Conservation (phyloP, 148 eudicot genomes). For the Chenopodium formosanum region DNA sequence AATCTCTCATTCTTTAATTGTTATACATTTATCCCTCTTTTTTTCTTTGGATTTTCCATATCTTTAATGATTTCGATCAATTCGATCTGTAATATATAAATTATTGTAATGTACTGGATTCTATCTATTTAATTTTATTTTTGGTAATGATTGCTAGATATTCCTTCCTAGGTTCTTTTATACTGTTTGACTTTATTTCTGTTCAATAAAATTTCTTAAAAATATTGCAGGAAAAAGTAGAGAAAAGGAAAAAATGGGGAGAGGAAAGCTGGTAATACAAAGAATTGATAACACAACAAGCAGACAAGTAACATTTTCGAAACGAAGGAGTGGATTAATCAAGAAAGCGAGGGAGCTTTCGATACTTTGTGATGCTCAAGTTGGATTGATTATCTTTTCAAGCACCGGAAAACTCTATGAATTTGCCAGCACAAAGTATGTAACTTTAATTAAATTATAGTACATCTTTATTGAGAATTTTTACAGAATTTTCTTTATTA, state of each 20-base stretch:
- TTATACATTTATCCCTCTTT: no score
- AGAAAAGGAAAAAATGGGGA: slow-evolving; percentile 22
- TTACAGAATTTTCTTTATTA: background rate
- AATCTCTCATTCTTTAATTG: no score
- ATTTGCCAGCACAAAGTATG: slow-evolving; percentile 20
- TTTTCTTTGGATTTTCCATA: background rate
- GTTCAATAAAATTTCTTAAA: background rate
- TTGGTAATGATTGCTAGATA: background rate
- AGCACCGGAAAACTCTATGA: slow-evolving; percentile 25
- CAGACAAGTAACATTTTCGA: slow-evolving; percentile 29
- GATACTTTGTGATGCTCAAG: slow-evolving; percentile 28
- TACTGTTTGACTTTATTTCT: background rate
- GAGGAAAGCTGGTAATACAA: slow-evolving; percentile 32
- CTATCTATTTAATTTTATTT: background rate
- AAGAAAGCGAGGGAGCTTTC: slow-evolving; percentile 29
- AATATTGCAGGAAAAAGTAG: background rate
- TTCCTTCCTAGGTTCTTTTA: background rate
- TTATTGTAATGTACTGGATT: background rate
- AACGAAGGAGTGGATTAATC: slow-evolving; percentile 23
- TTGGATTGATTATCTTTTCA: slow-evolving; percentile 22
- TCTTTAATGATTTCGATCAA: background rate
- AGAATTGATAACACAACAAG: slow-evolving; percentile 35
- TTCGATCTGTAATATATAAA: background rate
- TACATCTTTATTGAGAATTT: no score
- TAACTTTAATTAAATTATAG: background rate